These are phyloP conservation scores for Plantago elongata DNA, from an alignment of 257 asterid species.

Conservation along the genomic window DNA sequence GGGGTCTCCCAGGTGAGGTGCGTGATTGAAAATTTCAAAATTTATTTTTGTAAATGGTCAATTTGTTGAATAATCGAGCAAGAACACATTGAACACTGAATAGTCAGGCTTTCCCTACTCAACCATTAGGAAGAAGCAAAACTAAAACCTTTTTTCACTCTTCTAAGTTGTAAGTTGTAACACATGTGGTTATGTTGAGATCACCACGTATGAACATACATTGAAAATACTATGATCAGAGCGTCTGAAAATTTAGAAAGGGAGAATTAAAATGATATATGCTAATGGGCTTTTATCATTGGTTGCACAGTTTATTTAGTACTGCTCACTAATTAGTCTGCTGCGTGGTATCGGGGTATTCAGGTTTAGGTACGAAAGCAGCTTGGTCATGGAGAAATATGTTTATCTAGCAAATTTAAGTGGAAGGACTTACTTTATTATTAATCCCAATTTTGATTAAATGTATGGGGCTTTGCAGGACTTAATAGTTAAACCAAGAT, in stretches of 20 bases:
- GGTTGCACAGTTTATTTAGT: not conserved
- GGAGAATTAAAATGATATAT: too few relatives aligned
- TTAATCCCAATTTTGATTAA: conserved; percentile 12
- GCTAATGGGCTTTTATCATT: too few relatives aligned
- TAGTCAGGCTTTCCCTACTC: too few relatives aligned
- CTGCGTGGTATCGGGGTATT: too few relatives aligned
- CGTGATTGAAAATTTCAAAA: conserved; percentile 22
- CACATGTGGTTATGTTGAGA: conserved; percentile 2
- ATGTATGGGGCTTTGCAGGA: conserved; percentile 41
- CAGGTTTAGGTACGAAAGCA: not conserved
- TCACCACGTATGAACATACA: not conserved
- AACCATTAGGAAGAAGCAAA: too few relatives aligned
- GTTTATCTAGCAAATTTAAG: not conserved
- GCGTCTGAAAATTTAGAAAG: too few relatives aligned
- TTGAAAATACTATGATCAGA: not conserved
- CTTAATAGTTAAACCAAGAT: conserved; percentile 69
- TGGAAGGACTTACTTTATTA: conserved; percentile 1
- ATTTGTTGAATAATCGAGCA: too few relatives aligned
- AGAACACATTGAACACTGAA: too few relatives aligned
- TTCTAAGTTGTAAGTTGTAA: not conserved
- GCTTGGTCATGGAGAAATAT: not conserved
- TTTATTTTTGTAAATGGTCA: conserved; percentile 8
- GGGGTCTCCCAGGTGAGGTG: conserved; percentile 88
- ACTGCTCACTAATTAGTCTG: not conserved
- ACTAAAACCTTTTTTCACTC: too few relatives aligned